Conservation (phyloP, 2,329 filamentous ascomycete species). For the Xylariales sp. region DNA sequence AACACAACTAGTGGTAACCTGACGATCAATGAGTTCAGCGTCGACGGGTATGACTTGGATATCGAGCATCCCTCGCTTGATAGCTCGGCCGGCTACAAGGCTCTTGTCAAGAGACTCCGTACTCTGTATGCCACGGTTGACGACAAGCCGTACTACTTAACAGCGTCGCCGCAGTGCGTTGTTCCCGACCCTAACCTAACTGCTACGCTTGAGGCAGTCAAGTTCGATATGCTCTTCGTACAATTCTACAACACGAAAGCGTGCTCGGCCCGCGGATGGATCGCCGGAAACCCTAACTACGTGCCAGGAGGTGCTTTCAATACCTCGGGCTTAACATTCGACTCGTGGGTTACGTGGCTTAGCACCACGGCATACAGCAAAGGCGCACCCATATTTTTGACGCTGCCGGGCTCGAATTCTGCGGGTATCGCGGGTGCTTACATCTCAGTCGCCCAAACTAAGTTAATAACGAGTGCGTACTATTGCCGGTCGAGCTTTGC, state of each 20-base stretch:
- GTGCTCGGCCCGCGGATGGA: constrained; percentile 51
- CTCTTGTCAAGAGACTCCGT: constrained; percentile 45
- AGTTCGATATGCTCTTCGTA: constrained; percentile 59
- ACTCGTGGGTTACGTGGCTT: constrained; percentile 56
- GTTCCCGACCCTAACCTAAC: constrained; percentile 53
- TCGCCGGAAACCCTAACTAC: constrained; percentile 48
- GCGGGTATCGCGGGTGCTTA: constrained; percentile 52
- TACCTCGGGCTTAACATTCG: constrained; percentile 56
- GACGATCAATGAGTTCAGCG: constrained; percentile 39
- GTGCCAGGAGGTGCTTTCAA: constrained; percentile 40
- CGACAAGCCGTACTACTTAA: constrained; percentile 52
- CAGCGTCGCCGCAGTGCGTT: constrained; percentile 60
- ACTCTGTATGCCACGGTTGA: constrained; percentile 40
- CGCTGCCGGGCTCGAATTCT: constrained; percentile 52
- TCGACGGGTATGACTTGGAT: constrained; percentile 51
- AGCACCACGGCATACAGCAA: constrained; percentile 51
- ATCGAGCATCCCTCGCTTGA: constrained; percentile 51
- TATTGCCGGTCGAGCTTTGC: constrained; percentile 56
- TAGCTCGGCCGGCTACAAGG: constrained; percentile 48
- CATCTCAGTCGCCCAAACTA: constrained; percentile 51
- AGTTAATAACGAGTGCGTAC: constrained; percentile 54
- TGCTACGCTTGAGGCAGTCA: constrained; percentile 39
- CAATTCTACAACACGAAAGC: constrained; percentile 63
- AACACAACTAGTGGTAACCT: constrained; percentile 22
- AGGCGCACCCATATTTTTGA: constrained; percentile 58